phyloP scores from a whole-genome alignment of 179 eudicot species.

The Monotropa hypopitys region DNA sequence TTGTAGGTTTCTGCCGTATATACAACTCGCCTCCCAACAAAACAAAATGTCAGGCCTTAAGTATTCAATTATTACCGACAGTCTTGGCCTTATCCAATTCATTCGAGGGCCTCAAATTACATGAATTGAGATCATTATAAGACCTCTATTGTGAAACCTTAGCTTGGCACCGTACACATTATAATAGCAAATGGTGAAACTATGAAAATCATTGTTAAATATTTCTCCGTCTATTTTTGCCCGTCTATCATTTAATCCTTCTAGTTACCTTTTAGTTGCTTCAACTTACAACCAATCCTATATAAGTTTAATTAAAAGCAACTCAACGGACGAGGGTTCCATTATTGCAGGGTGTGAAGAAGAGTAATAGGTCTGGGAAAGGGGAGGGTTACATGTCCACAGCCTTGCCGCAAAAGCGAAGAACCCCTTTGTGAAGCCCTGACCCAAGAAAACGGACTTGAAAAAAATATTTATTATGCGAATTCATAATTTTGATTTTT shows the following conservation, averaged over 20 bases:
- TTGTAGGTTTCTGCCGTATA: not conserved
- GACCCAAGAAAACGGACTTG: too few species aligned
- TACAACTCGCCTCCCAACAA: not conserved
- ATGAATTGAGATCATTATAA: not conserved
- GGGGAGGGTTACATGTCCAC: too few species aligned
- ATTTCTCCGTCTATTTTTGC: not conserved
- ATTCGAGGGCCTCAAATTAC: not conserved
- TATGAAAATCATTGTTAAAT: not conserved
- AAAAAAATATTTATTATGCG: too few species aligned
- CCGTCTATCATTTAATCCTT: not conserved
- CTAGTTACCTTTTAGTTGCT: not conserved
- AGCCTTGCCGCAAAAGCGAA: too few species aligned
- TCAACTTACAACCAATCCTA: not conserved
- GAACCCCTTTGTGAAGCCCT: too few species aligned
- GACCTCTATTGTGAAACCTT: not conserved
- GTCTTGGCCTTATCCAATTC: not conserved
- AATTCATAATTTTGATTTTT: too few species aligned
- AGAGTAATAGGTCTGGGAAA: too few species aligned
- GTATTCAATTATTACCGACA: not conserved
- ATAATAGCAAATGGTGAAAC: not conserved
- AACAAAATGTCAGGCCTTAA: not conserved
- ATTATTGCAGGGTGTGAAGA: too few species aligned
- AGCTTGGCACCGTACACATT: not conserved
- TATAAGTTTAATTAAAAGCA: not conserved
- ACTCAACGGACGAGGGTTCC: too few species aligned